These are phyloP conservation scores for Tuber magnatum DNA, from an alignment of 495 filamentous ascomycete genomes.

Conservation along the genomic window DNA sequence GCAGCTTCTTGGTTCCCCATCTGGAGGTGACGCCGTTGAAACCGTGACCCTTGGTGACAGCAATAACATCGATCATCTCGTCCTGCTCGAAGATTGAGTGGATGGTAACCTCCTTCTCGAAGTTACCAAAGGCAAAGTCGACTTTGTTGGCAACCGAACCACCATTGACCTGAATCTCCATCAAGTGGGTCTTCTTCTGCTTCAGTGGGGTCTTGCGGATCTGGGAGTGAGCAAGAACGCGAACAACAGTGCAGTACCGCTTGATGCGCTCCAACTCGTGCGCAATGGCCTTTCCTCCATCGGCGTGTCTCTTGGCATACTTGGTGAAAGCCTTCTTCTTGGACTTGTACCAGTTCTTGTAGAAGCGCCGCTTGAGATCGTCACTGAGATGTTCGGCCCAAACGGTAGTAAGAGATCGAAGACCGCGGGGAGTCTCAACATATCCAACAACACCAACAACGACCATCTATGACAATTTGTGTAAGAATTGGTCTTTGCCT, in stretches of 20 bases:
- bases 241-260: conserved; percentile 99
- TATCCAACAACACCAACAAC: conserved; percentile 99
- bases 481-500: conserved; percentile 51
- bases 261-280: conserved; percentile 99
- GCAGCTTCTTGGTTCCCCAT: conserved; percentile 99
- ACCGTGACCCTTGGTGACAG: conserved; percentile 99
- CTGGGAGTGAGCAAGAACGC: conserved; percentile 98
- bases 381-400: conserved; percentile 99
- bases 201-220: conserved; percentile 98
- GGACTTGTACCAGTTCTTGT: conserved; percentile 99
- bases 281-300: conserved; percentile 81
- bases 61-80: conserved; percentile 99
- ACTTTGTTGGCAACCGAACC: conserved; percentile 93
- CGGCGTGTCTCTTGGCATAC: conserved; percentile 99
- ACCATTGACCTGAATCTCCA: conserved; percentile 99
- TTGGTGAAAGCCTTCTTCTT: conserved; percentile 99
- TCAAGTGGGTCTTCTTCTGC: conserved; percentile 99
- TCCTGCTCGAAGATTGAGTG: conserved; percentile 96
- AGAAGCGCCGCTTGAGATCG: conserved; percentile 98
- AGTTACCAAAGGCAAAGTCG: conserved; percentile 82
- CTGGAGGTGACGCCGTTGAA: conserved; percentile 93
- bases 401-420: conserved; percentile 97
- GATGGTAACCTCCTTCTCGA: conserved; percentile 97
- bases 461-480: conserved; percentile 67
- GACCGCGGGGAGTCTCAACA: conserved; percentile 99